Evolutionary conservation across 345 rosid genomes (phyloP), one percentile per base, ranked within the genome.

Genomic region (Conringia planisiliqua): DNA sequence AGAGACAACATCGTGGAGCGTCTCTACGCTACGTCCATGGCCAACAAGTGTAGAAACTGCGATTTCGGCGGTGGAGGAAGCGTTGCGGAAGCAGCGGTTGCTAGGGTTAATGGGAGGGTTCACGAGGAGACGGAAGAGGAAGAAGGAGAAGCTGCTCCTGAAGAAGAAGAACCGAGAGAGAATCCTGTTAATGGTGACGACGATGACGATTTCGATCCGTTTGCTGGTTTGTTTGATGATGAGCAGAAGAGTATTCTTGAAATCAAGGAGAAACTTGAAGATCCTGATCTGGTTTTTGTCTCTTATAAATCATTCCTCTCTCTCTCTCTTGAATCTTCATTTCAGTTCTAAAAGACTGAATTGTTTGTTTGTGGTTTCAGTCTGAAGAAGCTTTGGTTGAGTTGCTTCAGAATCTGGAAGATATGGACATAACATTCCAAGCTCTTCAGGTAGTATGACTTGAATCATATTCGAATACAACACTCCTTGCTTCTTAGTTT

Each of bases 361-460:
- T 62, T 44, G 68, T 69, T 70, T 78, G 75, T 14, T n/a, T 72
- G 44, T 30, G 62, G 39, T 46, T 79, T 54, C 77, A 96, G 99
- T 77, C 96, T 69, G 98, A 92, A 80, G 99, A 96, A 76, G 72
- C 88, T 63, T 66, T 92, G 81, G 86, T 92, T 68, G 93, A 89
- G 81, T 78, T 96, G 85, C 99, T 96, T 82, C 99, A 92, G 82
- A 86, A 84, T 81, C 86, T 96, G 66, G 94, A 93, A 0, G 97
- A 92, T 56, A 96, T 90, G 98, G 98, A 96, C 75, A 88, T 96
- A 26, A 96, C 98, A 59, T 96, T 90, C 72, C 85, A 88, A 79
- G 96, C 98, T 66, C 96, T 96, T 52, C 77, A 92, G 97, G 97
- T 92, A 62, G 14, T 48, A 10, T 48, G 18, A 17, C 14, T 13